Evolutionary conservation across 2,329 filamentous ascomycete species (phyloP).

Genomic region (Claviceps sp.): DNA sequence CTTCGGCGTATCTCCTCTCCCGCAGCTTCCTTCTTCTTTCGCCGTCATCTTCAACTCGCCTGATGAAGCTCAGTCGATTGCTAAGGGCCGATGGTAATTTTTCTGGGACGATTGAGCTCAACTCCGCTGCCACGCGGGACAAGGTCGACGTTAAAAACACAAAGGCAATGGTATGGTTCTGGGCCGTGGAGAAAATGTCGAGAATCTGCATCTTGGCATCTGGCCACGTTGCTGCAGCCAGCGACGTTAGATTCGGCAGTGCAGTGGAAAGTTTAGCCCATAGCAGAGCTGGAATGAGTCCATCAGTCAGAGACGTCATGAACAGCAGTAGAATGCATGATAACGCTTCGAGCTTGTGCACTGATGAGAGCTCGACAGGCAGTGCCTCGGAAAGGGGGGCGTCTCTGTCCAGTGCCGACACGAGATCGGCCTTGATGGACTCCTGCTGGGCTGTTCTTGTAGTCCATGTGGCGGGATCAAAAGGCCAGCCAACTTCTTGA

Average conservation of each 20-base stretch:
- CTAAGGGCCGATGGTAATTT: conserved; percentile 19
- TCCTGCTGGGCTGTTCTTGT: conserved; percentile 12
- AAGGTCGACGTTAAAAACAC: conserved; percentile 76
- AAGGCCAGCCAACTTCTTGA: conserved; percentile 45
- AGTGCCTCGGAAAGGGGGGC: conserved; percentile 47
- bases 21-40: conserved; percentile 38
- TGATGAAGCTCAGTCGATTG: conserved; percentile 32
- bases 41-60: conserved; percentile 18
- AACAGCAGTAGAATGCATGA: conserved; percentile 62
- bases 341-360: conserved; percentile 62
- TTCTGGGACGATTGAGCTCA: conserved; percentile 26
- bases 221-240: conserved; percentile 16
- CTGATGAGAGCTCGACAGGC: conserved; percentile 44
- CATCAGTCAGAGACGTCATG: conserved; percentile 61
- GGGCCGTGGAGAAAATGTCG: conserved; percentile 57
- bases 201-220: conserved; percentile 44
- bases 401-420: conserved; percentile 64
- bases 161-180: conserved; percentile 78
- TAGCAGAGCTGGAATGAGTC: conserved; percentile 55
- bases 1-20: conserved; percentile 47
- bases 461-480: conserved; percentile 30
- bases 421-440: conserved; percentile 22
- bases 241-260: conserved; percentile 26
- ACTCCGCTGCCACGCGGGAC: conserved; percentile 34
- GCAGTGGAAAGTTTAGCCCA: conserved; percentile 57